Evolutionary conservation across 2,329 filamentous ascomycete genomes (phyloP), one percentile per base, ranked within the genome.

Genomic region (Penicillium sp.): DNA sequence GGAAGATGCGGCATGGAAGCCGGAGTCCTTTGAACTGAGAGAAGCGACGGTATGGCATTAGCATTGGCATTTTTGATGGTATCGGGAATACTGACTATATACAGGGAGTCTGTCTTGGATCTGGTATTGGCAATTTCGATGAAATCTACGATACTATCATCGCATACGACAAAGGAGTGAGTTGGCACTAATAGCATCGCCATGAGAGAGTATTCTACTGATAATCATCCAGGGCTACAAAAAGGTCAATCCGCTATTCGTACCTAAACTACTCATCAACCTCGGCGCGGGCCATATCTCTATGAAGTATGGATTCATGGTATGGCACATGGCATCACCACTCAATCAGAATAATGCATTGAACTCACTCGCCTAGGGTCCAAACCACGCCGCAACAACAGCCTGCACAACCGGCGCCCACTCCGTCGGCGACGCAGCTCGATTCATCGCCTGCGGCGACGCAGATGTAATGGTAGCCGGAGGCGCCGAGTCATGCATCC

Each of bases 391-490:
- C 1, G 91, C 86, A 34, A 96, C 93, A 0, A 99, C 94, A 11
- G 94, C 94, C 54, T 99, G 94, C 72, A 97, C 94, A 0, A 99
- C 94, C 0, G 94, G 94, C 10, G 91, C 93, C 1, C 94, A 99
- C 76, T 92, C 92, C 1, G 87, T 99, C 46, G 94, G 93, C 16
- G 94, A 99, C 71, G 94, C 94, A 5, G 87, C 90, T n/a, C 86
- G 93, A 16, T 91, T 97, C 70, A 93, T 99, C 58, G 85, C 88
- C n/a, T 87, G 87, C 67, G 92, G 92, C 6, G 93, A 97, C 70
- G 93, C 93, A 42, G 84, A 96, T 71, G 88, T 97, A 51, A 97
- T 99, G 92, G 77, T 99, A 8, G 92, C 94, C n/a, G 94, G 94
- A 37, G 93, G 93, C 24, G 86, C 93, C 8, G 94, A 99, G 74